Evolutionary conservation across 257 asterid species (phyloP), one percentile per base, ranked within the genome.

Genomic region (Penstemon davidsonii): DNA sequence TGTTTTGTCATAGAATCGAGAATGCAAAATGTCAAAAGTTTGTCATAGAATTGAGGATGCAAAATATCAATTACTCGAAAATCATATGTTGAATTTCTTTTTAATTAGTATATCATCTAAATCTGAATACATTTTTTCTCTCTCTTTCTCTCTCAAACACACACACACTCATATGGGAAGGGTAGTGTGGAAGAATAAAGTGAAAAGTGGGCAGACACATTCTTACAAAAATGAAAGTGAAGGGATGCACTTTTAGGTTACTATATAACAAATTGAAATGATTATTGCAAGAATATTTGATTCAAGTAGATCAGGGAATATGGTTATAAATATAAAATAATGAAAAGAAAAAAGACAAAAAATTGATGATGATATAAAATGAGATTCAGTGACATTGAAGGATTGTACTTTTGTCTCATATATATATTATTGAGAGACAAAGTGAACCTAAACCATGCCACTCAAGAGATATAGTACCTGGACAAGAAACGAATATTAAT

Each of bases 191-290:
- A 85, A 79, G 98, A 92, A 92, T 92, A 90, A 92, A 92, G 98
- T 86, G 94, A 79, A 92, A 62, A 92, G 85, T 92, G 47, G 56
- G 65, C 87, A 85, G 90, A 84, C 94, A 88, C 78, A 80, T 85
- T 81, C 89, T 79, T 82, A 75, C 82, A 79, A 25, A 59, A 77
- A 77, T 73, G 81, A 88, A 91, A 85, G 96, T 81, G 89, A 84
- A 61, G 81, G 33, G 33, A 25, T 25, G 64, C 77, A 68, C 83
- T 83, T 80, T 80, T 70, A 57, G 77, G 59, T 72, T 71, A 55
- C 60, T 53, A 76, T 52, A 58, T 19, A 41, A 62, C 45, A 69
- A 55, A 68, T 75, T 68, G 18, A 60, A 58, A 51, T 77, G 74
- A 80, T 67, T 58, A 68, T 45, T 75, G 72, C 68, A 75, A 78